Evolutionary conservation across 2,329 filamentous ascomycete genomes (phyloP).

Genomic region (Sporothrix mexicana): DNA sequence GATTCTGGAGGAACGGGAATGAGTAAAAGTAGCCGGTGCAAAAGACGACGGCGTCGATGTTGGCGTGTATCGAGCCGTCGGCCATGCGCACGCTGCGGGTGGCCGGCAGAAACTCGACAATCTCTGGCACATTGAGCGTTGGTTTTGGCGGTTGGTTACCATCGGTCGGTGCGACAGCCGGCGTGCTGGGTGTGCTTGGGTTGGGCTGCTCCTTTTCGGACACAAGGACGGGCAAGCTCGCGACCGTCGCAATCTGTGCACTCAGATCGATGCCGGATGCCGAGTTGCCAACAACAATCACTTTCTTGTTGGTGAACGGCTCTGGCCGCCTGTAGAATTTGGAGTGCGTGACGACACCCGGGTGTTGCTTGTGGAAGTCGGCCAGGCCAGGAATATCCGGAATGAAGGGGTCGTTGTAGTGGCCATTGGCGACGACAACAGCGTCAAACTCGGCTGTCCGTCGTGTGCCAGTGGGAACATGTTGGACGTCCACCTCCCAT

Average conservation of each 20-base stretch:
- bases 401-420: constrained; percentile 68
- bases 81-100: constrained; percentile 62
- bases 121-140: constrained; percentile 46
- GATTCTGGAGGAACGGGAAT: constrained; percentile 68
- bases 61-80: constrained; percentile 59
- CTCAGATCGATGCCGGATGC: constrained; percentile 53
- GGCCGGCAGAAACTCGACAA: constrained; percentile 53
- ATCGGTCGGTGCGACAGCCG: constrained; percentile 34
- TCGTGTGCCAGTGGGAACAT: constrained; percentile 42
- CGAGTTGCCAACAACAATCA: constrained; percentile 60
- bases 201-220: constrained; percentile 24
- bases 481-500: constrained; percentile 44
- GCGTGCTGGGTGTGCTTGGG: constrained; percentile 39
- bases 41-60: constrained; percentile 68
- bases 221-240: constrained; percentile 58
- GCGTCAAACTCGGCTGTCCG: constrained; percentile 60
- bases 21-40: constrained; percentile 76
- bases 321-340: constrained; percentile 66
- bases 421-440: constrained; percentile 66
- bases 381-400: constrained; percentile 65
- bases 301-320: constrained; percentile 44
- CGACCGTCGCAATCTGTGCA: constrained; percentile 50
- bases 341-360: constrained; percentile 66
- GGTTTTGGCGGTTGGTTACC: not conserved
- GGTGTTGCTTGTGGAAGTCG: constrained; percentile 61